Evolutionary conservation across 2,329 filamentous ascomycete genomes (phyloP).

Genomic region (Cladosporium sp.): DNA sequence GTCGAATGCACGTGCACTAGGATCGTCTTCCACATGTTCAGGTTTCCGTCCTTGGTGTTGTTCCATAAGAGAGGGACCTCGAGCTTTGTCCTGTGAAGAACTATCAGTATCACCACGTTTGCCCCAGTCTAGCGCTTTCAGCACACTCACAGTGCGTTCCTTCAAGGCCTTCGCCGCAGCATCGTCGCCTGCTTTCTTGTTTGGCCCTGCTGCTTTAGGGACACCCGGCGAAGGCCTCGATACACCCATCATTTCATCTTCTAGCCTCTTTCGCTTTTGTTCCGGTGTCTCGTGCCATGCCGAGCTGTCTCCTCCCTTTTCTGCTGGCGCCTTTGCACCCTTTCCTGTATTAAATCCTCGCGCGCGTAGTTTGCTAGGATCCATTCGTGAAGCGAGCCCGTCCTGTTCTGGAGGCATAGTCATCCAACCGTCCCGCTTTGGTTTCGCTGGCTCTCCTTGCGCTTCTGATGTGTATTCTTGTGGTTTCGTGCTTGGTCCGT

Average conservation of each 20-base stretch:
- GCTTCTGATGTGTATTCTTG: background rate
- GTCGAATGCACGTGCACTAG: slow-evolving; percentile 85
- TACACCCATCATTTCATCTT: slow-evolving; percentile 79
- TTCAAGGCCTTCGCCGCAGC: slow-evolving; percentile 48
- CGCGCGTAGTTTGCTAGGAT: slow-evolving; percentile 79
- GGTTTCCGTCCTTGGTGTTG: slow-evolving; percentile 49
- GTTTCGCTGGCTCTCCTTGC: slow-evolving; percentile 29
- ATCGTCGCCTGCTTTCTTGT: slow-evolving; percentile 11
- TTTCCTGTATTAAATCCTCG: slow-evolving; percentile 79
- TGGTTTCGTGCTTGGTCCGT: background rate
- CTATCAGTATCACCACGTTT: background rate
- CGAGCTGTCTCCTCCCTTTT: slow-evolving; percentile 47
- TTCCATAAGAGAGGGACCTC: slow-evolving; percentile 48
- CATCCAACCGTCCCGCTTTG: slow-evolving; percentile 71
- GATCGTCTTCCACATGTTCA: slow-evolving; percentile 78
- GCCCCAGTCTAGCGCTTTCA: background rate
- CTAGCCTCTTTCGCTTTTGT: slow-evolving; percentile 77
- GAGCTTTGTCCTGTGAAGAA: slow-evolving; percentile 41
- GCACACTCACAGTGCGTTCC: slow-evolving; percentile 57
- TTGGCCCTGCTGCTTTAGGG: slow-evolving; percentile 9
- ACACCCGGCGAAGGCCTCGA: slow-evolving; percentile 40
- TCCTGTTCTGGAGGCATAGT: slow-evolving; percentile 52
- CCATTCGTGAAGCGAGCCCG: slow-evolving; percentile 60
- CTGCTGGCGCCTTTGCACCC: slow-evolving; percentile 49
- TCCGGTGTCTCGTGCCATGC: slow-evolving; percentile 93